Percentiles rank a stretch among this genome's conserved stretches.
Evolutionary conservation across 768 basidiomycete species (phyloP).

Genomic region (Auricularia heimuer): DNA sequence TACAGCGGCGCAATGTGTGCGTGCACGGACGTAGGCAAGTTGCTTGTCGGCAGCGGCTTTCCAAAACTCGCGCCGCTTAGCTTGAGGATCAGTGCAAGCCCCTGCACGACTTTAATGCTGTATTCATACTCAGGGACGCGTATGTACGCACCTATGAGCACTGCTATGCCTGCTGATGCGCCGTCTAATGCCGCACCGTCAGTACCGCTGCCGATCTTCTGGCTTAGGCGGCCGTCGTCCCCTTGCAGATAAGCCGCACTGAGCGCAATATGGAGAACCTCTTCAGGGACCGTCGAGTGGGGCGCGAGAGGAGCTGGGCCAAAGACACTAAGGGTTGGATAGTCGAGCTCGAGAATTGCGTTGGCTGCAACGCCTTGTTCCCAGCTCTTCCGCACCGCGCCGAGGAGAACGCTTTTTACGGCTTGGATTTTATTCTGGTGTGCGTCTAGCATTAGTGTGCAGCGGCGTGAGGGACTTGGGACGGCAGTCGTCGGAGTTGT

Average conservation of each 20-base stretch:
- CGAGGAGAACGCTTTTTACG: not conserved
- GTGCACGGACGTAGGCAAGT: constrained; percentile 1
- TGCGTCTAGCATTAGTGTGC: not conserved
- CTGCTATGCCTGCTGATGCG: constrained; percentile 1
- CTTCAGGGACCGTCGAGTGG: not conserved
- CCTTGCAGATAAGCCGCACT: constrained; percentile 1
- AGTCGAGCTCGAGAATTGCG: constrained; percentile 5
- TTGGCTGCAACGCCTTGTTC: constrained; percentile 6
- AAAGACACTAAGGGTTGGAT: not conserved
- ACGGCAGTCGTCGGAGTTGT: no score
- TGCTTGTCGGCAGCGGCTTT: constrained; percentile 1
- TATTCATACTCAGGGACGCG: no score
- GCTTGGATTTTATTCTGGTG: not conserved
- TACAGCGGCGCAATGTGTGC: not conserved
- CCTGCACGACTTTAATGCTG: not conserved
- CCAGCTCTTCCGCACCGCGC: not conserved
- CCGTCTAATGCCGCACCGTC: constrained; percentile 7
- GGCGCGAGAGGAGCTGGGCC: not conserved
- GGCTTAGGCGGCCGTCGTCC: constrained; percentile 2
- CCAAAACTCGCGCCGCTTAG: not conserved
- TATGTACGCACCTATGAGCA: not conserved
- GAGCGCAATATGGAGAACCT: constrained; percentile 1
- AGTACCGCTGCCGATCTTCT: constrained; percentile 3
- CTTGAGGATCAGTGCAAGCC: not conserved
- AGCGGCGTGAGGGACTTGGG: no score